Base-by-base conservation (phyloP, 257 asterid genomes). In the Rhazya stricta region DNA sequence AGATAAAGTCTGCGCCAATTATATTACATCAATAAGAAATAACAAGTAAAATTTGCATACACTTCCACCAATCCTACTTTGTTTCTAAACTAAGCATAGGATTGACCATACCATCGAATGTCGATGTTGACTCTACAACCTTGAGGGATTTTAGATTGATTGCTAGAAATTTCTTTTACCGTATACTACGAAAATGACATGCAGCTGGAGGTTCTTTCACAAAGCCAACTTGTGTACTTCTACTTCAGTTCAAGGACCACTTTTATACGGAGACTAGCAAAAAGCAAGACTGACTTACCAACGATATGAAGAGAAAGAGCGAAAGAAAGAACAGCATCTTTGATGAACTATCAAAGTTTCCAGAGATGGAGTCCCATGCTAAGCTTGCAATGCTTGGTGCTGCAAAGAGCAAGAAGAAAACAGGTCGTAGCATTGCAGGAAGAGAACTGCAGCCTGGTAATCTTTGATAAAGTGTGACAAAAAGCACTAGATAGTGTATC, bases 341-440 rank as follows among this genome's bases (percentile, higher is more conserved):
- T 84, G 90, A 80, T 73, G 85, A 77, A 43, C 74, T 72, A 30
- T 71, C 87, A 60, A 85, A 88, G 2, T 73, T 66, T 15, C 86
- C 88, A 9, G 83, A 74, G 39, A 88, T 84, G 15, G 90, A 75
- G 75, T 79, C 75, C 91, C 90, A 85, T 0, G 88, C 90, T 41
- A 87, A 71, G 70, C 92, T 79, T 7, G 84, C 92, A 32, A 79
- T 78, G 67, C 87, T 84, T 1, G 90, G 92, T 16, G 85, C 87
- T 7, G 87, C 89, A 45, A 83, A 85, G 56, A 88, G 84, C 77
- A 84, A 57, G 72, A 81, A 84, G 62, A 86, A 86, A 41, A 75
- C 77, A 0, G 90, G 90, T 25, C 88, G 77, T 18, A 86, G 81
- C 79, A 46, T 76, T 0, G 87, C 84, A 27, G 87, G 85, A 39